These are phyloP conservation scores for Saturnispora serradocipensis DNA, from an alignment of 805 yeast species.

Conservation along the genomic window DNA sequence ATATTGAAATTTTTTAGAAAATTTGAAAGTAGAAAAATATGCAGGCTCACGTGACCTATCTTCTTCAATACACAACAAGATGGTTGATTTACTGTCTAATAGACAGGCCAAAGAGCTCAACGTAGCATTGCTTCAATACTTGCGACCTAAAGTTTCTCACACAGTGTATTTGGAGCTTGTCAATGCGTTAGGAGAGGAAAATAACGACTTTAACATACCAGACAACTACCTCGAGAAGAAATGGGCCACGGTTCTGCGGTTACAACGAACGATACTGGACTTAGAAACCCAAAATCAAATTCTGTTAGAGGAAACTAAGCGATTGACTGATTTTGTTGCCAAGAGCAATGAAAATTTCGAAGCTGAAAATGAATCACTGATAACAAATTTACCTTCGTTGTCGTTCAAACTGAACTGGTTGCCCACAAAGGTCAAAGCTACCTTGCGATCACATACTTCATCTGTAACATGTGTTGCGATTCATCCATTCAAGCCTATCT, in stretches of 20 bases:
- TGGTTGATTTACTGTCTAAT: not conserved
- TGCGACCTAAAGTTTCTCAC: slow-evolving; percentile 11
- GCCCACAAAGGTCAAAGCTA: slow-evolving; percentile 39
- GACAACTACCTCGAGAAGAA: slow-evolving; percentile 50
- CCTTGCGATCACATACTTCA: slow-evolving; percentile 48
- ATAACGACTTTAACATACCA: slow-evolving; percentile 19
- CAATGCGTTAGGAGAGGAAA: slow-evolving; percentile 1
- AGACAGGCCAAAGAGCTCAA: slow-evolving; percentile 23
- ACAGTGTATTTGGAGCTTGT: not conserved
- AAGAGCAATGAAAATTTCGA: not conserved
- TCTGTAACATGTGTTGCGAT: slow-evolving; percentile 55
- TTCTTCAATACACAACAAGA: not conserved
- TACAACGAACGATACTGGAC: slow-evolving; percentile 66
- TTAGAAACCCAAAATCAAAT: slow-evolving; percentile 51
- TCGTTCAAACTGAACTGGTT: slow-evolving; percentile 45
- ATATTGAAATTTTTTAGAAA: not conserved
- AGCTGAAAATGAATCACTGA: not conserved
- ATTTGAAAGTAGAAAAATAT: not conserved
- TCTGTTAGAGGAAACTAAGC: slow-evolving; percentile 33
- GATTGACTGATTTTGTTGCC: slow-evolving; percentile 10
- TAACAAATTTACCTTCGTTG: not conserved
- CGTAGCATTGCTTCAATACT: slow-evolving; percentile 27
- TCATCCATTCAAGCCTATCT: slow-evolving; percentile 64
- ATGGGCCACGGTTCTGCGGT: slow-evolving; percentile 77
- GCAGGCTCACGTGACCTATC: slow-evolving; percentile 1